Conservation (phyloP, 257 asterid genomes). For the Cordia subcordata region DNA sequence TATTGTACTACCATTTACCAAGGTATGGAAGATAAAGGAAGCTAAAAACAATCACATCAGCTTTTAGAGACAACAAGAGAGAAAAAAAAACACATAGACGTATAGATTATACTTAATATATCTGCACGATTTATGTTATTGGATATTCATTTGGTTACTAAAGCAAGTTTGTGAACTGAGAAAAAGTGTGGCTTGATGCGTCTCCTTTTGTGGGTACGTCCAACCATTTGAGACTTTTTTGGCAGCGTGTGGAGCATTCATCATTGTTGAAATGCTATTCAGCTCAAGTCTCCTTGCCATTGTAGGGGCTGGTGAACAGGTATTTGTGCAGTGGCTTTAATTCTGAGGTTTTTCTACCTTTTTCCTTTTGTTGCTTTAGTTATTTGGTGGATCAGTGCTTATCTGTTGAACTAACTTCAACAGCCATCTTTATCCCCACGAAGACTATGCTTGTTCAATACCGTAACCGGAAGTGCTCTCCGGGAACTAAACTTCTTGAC, state of each 20-base stretch:
- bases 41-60: too few species aligned
- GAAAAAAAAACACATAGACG: too few species aligned
- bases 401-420: slow-evolving; percentile 20
- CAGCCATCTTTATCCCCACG: slow-evolving; percentile 92
- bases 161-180: background rate
- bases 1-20: too few species aligned
- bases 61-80: too few species aligned
- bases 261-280: slow-evolving; percentile 80
- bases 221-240: slow-evolving; percentile 9
- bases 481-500: slow-evolving; percentile 86
- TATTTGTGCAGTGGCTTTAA: slow-evolving; percentile 15
- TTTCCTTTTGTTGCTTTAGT: background rate
- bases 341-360: background rate
- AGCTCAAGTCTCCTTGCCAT: slow-evolving; percentile 77
- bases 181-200: background rate
- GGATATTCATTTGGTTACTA: background rate
- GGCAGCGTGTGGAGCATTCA: slow-evolving; percentile 78
- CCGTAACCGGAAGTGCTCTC: slow-evolving; percentile 58
- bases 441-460: slow-evolving; percentile 78
- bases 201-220: background rate
- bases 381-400: background rate
- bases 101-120: too few species aligned
- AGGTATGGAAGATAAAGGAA: too few species aligned
- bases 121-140: background rate
- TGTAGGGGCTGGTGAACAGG: slow-evolving; percentile 99